Percentiles rank a stretch among this genome's conserved stretches.
Conservation (phyloP, 139 green algal genomes). For the Micromonas commoda region DNA sequence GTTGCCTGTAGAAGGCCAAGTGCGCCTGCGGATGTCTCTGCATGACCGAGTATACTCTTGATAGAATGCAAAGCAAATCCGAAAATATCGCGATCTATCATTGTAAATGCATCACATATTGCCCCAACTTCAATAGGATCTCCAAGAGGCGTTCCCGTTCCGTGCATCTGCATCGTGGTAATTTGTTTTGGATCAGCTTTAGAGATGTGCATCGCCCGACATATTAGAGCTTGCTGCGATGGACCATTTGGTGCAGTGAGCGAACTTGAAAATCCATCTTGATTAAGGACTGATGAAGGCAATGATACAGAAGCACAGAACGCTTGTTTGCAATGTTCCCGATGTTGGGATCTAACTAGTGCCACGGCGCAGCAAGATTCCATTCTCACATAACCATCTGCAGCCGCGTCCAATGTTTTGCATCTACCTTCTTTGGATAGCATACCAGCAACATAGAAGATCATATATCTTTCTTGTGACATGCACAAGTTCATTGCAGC, state of each 20-base stretch:
- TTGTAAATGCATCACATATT: constrained; percentile 30
- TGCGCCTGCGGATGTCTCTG: constrained; percentile 73
- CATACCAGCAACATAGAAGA: no score
- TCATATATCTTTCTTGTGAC: no score
- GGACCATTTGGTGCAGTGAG: constrained; percentile 82
- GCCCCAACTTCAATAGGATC: constrained; percentile 85
- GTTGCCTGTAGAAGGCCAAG: constrained; percentile 48
- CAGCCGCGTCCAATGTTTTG: no score
- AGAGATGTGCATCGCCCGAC: constrained; percentile 44
- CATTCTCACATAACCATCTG: no score
- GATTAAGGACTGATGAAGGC: no score
- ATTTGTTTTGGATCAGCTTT: constrained; percentile 10
- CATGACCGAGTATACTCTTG: constrained; percentile 75
- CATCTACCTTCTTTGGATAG: no score
- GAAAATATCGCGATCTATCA: neutral
- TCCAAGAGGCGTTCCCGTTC: constrained; percentile 70
- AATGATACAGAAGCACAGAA: no score
- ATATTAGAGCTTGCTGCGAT: constrained; percentile 68
- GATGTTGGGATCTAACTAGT: no score
- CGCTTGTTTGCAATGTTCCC: no score
- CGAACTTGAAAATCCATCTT: constrained; percentile 71
- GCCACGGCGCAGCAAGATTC: no score
- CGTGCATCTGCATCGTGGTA: constrained; percentile 62
- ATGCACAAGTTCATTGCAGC: no score
- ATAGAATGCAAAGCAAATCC: constrained; percentile 10